Evolutionary conservation across 345 rosid genomes (phyloP), one percentile per base, ranked within the genome.

Genomic region (Litchi chinensis): DNA sequence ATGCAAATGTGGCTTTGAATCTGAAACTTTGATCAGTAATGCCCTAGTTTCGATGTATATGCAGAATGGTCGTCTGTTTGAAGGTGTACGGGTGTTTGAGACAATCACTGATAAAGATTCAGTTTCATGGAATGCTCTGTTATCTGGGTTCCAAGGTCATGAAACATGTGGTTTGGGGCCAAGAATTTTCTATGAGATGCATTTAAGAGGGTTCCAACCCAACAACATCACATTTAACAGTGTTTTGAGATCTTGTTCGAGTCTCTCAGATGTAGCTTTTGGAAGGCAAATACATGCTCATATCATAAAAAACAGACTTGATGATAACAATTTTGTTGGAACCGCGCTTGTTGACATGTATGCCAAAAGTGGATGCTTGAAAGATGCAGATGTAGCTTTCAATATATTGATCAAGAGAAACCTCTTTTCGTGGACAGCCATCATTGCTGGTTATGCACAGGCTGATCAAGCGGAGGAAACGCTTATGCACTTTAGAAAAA

Each of bases 271-370:
- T 76, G 46, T 82, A 26, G 50, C 50, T 13, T 77, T 87, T 41
- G 87, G 88, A 13, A 84, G 71, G 78, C 90, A 87, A 82, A 76
- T 85, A 11, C 87, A 87, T 63, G 79, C 82, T 43, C 85, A 81
- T 59, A 74, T 83, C 39, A 60, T 85, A 69, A 87, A 87, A 66
- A 73, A 82, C 67, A 63, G 82, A 68, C 79, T 82, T 10, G 78
- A 82, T 48, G 73, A 69, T 71, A 56, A 80, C 67, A 75, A 67
- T 70, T 82, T 78, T 70, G 84, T 85, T 37, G 83, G 83, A 74
- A 83, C 87, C 26, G 82, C 86, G 71, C 90, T 87, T 3, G 74
- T 85, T 80, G 82, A 85, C 80, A 76, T 83, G 86, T 87, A 85
- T 64, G 83, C 84, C 32, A 85, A 85, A 82, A 24, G 63, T 39